Base-by-base conservation (phyloP, 495 filamentous ascomycete genomes). In the Darksidea phi region DNA sequence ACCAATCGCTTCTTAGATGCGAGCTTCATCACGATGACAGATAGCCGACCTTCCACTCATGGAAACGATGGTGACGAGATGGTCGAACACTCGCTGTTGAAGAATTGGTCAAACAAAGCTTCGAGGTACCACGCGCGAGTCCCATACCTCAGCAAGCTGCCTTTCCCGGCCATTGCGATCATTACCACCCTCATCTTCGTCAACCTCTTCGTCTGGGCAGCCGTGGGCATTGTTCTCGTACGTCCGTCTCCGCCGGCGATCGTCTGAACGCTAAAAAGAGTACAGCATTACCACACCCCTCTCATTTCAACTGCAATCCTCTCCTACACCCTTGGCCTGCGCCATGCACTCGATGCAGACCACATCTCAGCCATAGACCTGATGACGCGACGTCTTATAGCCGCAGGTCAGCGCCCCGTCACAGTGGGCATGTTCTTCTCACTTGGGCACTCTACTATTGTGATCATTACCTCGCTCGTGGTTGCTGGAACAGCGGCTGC, bases 301-400 rank as follows among this genome's bases (percentile, higher is more conserved):
- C 77, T 96, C 55, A 83, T 91, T 41, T 87, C 86, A 15, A 86
- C 90, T 3, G 88, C 92, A 4, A 83, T 93, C 15, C 80, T 95
- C 0, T 83, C 93, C 13, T 96, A 95, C 72, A 92, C 91, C 0
- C 80, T 98, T 6, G 93, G 94, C 6, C 81, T 98, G 20, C 84
- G 94, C 52, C 93, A 98, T 80, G 94, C 94, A 2, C 85, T 97
- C 48, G 94, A 97, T 71, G 94, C 94, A 15, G 93, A 98, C 73
- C 94, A 98, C 75, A 97, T 98, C 74, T 86, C 88, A 49, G 93
- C 91, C 51, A 97, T 97, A 65, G 94, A 97, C 76, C 80, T 97
- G 13, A 96, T 94, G 88, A 97, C 93, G 5, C 82, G 94, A 24
- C 83, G 92, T 11, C 81, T 97, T n/a, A 82, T 97, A 45, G 93